These are phyloP conservation scores for Lasiodiplodia hormozganensis DNA, from an alignment of 2,329 filamentous ascomycete species.

Conservation along the genomic window DNA sequence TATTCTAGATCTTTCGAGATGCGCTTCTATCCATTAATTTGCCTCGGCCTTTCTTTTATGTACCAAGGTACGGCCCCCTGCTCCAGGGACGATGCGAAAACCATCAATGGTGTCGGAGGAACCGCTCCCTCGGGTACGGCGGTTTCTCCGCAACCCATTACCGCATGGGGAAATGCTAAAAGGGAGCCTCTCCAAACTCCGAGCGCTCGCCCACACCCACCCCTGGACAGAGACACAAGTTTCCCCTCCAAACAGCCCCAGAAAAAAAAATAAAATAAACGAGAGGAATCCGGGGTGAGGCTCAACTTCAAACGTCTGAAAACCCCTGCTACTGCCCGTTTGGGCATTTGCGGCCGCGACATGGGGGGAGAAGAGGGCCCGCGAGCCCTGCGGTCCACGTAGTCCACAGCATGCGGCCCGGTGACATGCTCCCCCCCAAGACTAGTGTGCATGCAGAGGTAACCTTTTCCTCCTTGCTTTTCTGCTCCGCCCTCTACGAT, in stretches of 20 bases:
- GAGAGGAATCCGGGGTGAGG: neutral
- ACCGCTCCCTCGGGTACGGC: neutral
- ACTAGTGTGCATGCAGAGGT: neutral
- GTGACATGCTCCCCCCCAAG: neutral
- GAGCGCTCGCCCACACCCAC: neutral
- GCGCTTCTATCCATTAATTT: no score
- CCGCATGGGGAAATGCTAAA: constrained; percentile 9
- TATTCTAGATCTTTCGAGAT: neutral
- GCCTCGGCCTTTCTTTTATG: neutral
- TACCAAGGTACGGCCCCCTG: no score
- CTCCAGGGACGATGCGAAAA: neutral
- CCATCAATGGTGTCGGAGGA: constrained; percentile 3
- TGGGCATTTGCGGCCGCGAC: neutral
- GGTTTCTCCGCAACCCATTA: constrained; percentile 9
- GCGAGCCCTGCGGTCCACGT: neutral
- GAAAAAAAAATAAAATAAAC: neutral
- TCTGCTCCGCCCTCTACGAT: neutral
- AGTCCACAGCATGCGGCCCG: neutral
- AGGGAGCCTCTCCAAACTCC: neutral
- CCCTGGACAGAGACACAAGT: neutral
- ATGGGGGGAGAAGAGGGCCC: neutral
- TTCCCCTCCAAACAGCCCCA: neutral
- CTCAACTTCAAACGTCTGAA: constrained; percentile 1
- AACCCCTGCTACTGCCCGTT: constrained; percentile 7
- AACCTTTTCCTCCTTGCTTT: neutral